phyloP scores from a whole-genome alignment of 345 rosid genomes.

The Erysimum cheiranthoides region DNA sequence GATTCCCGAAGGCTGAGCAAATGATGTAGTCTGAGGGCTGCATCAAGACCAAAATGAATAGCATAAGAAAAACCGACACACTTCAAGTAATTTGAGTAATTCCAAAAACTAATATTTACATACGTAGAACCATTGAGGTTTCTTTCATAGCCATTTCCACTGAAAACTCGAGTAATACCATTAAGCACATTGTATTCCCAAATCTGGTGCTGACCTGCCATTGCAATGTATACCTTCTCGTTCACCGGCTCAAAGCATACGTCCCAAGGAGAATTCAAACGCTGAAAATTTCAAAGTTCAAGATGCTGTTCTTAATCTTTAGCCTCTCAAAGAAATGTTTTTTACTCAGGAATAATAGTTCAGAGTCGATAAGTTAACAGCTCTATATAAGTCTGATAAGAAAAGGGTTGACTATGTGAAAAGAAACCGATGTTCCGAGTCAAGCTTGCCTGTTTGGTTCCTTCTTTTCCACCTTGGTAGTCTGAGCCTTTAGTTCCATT shows the following conservation, averaged over 20 bases:
- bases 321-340: background rate
- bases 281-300: constrained; percentile 51
- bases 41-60: constrained; percentile 31
- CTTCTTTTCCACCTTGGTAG: constrained; percentile 79
- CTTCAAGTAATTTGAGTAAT: background rate
- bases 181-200: constrained; percentile 76
- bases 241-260: constrained; percentile 72
- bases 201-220: constrained; percentile 98
- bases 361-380: background rate
- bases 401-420: constrained; percentile 20
- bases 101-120: constrained; percentile 1
- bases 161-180: constrained; percentile 75
- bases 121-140: constrained; percentile 92
- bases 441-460: constrained; percentile 69
- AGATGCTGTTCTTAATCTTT: constrained; percentile 7
- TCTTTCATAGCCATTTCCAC: constrained; percentile 94
- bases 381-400: background rate
- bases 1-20: constrained; percentile 94
- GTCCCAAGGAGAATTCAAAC: constrained; percentile 98
- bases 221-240: constrained; percentile 84
- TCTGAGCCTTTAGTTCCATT: constrained; percentile 96
- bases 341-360: background rate
- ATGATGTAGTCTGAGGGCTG: constrained; percentile 80
- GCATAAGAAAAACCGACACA: constrained; percentile 9
- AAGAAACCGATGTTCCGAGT: constrained; percentile 9